These are phyloP conservation scores for Fraxinus xanthoxyloides DNA, from an alignment of 305 asterid genomes.

Conservation along the genomic window DNA sequence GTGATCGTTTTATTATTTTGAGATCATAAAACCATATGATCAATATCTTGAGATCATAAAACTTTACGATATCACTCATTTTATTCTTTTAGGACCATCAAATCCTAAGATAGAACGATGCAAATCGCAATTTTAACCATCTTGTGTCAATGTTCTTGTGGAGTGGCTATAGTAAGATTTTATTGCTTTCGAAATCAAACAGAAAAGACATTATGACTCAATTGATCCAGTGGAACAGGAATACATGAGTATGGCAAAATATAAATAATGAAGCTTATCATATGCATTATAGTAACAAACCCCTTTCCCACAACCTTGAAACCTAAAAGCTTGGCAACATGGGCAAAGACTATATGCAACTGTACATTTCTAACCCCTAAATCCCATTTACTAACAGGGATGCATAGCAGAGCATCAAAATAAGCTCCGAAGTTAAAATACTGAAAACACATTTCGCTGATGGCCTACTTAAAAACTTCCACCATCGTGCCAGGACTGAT, in stretches of 20 bases:
- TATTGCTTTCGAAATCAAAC: neutral
- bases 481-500: slow-evolving; percentile 24
- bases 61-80: neutral
- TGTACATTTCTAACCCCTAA: slow-evolving; percentile 26
- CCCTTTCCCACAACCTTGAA: slow-evolving; percentile 4
- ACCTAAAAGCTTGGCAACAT: slow-evolving; percentile 2
- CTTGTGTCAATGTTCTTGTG: neutral
- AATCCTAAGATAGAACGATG: neutral
- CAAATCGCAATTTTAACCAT: neutral
- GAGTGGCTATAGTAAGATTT: neutral
- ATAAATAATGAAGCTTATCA: neutral
- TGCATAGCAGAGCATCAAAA: slow-evolving; percentile 37
- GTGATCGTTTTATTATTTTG: neutral
- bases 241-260: neutral
- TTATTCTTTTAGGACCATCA: neutral
- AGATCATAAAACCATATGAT: neutral
- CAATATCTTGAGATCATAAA: neutral
- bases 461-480: slow-evolving; percentile 28
- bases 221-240: neutral
- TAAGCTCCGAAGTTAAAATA: slow-evolving; percentile 31
- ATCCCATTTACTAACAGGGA: slow-evolving; percentile 18
- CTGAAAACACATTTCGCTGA: slow-evolving; percentile 18
- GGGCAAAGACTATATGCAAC: slow-evolving; percentile 9
- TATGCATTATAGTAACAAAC: neutral
- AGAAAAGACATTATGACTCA: neutral